Base-by-base conservation (phyloP, 805 yeast species). In the Kuraishia molischiana region DNA sequence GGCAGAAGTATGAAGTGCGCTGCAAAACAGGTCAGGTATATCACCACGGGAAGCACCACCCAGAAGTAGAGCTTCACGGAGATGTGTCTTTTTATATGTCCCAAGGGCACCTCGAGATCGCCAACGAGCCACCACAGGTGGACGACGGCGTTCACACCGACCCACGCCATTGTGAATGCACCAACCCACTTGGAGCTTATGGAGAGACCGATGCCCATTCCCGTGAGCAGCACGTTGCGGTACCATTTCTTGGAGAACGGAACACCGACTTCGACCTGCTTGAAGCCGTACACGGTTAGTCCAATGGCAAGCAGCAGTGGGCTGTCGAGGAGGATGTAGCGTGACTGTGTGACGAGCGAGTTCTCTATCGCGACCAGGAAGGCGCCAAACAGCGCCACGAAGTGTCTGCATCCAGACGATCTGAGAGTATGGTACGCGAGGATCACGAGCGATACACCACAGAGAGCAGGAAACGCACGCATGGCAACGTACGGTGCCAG, bases 101-200 rank as follows among this genome's bases (percentile, higher is more conserved):
- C 38, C 6, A 62, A 54, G 2, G 72, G 32, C 3, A 79, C 62
- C 3, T 61, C 56, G 24, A 82, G 53, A 55, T 90, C 96, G 11
- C 92, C 94, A 29, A 81, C 52, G 10, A 74, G 49, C 42, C 56
- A 54, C 95, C 95, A 87, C 33, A 80, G 54, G 42, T 77, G 75
- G 41, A 64, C 61, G 2, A 68, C 37, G 2, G 71, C 58, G 34
- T 76, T 49, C 0, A 61, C 4, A 2, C 77, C 69, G 10, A 83
- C 58, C 94, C 94, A 86, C 0, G 58, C 58, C 39, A 76, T 57
- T 0, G 90, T 80, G 49, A 75, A 73, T 18, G 78, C 37, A 0
- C 95, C 97, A 4, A 81, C 69, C 69, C 77, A 73, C 51, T 85
- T 84, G 3, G 82, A 69, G 5, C 87, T 70, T 2, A 77, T 55